Evolutionary conservation across 2,329 filamentous ascomycete genomes (phyloP), one percentile per base, ranked within the genome.

Genomic region (Hymenoscyphus linearis): DNA sequence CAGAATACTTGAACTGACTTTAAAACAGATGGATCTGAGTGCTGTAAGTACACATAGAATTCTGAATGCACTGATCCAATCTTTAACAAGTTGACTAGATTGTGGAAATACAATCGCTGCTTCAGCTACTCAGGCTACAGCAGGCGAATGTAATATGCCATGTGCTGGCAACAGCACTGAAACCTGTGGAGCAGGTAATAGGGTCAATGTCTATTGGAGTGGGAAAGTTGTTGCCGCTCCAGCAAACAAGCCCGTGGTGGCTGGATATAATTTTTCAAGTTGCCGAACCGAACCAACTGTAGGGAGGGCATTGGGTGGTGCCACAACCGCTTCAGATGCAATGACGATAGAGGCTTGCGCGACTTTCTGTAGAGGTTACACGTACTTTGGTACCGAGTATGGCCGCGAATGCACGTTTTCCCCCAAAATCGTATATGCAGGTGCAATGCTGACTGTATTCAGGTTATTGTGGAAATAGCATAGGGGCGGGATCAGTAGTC

Each of bases 251-350:
- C 67, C 72, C 7, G 72, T 69, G 0, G 69, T 83, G 3, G 78
- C 77, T 7, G 75, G 75, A 12, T 82, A 82, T 63, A 71, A 63
- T 13, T 72, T 79, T 57, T 72, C 78, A n/a, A 76, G 76, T 57
- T 83, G 80, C 70, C 78, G 77, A 71, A 78, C 76, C n/a, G 81
- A 82, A 64, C 76, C 75, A 4, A 73, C 72, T 13, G 74, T 71
- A 26, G 69, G 64, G 9, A 76, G 81, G n/a, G 80, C 81, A 4
- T 73, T 83, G 6, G 60, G 64, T 16, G 77, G 50, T 18, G 59
- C 52, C 2, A 35, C 64, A 40, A 61, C 53, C 55, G 36, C 60
- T 56, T 62, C 61, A 44, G 60, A 47, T 56, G 50, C 60, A 2
- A 73, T 74, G 72, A 71, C 71, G 12, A 65, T 74, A 13, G 68